Base-by-base conservation (phyloP, 2,329 filamentous ascomycete genomes). In the Metarhizium humberi region DNA sequence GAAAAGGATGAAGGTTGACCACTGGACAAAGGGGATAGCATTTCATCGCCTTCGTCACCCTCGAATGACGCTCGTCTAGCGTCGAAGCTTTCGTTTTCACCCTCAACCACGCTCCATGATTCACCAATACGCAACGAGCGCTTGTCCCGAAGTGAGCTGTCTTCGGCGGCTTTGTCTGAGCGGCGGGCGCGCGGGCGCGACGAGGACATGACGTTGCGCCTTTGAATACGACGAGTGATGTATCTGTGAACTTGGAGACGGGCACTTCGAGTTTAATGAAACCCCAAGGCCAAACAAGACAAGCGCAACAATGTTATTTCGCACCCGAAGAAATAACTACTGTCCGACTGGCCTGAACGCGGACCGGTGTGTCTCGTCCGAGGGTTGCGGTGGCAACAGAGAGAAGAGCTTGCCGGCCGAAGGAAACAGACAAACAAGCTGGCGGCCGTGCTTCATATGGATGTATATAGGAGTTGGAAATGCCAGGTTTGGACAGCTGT, bases 51-150 rank as follows among this genome's bases (percentile, higher is more conserved):
- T 47, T 76, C 40, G 16, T 25, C 73, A 38, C 73, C 70, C 40
- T 60, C 74, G 48, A 71, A 70, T 30, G 75, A 72, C 7, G 76
- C 74, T 16, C 81, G 67, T 54, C 76, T 75, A 6, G 79, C 81
- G 60, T 81, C 80, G 64, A 83, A 83, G 62, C 78, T 82, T 63
- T 83, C 80, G 64, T 82, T 76, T 55, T 82, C 80, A 63, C 77
- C 79, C 56, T 84, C 80, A 13, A 84, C 79, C 69, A 84, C 74
- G 61, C 80, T 80, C 80, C 80, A 84, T 20, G 80, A 83, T 59
- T 76, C 75, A 59, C 80, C 78, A 46, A 80, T 71, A 40, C 74
- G 73, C 16, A 75, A 63, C 55, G 55, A 64, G 55, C 54, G 62
- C 58, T 58, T 61, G 61, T 20, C 58, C 57, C 56, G 59, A 58